These are phyloP conservation scores for Pyrrhoderma lamaoense DNA, from an alignment of 1,284 basidiomycete species.

Conservation along the genomic window DNA sequence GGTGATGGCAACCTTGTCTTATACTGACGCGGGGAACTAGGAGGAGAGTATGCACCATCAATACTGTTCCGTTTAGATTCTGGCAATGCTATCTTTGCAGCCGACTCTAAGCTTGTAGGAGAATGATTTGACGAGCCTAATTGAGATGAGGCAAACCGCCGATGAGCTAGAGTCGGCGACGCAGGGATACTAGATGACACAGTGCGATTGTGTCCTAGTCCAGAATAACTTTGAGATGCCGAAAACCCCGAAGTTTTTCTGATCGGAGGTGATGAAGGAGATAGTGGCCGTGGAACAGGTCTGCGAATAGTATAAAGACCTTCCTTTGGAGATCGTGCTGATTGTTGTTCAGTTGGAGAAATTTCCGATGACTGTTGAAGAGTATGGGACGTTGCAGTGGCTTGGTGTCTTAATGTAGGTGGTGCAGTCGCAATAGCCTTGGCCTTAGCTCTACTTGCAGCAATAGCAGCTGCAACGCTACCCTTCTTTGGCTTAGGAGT, in stretches of 20 bases:
- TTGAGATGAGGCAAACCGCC: conserved; percentile 10
- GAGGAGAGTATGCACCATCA: conserved; percentile 40
- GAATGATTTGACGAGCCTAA: conserved; percentile 3
- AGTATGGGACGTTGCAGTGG: conserved; percentile 55
- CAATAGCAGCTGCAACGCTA: conserved; percentile 74
- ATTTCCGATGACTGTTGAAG: conserved; percentile 36
- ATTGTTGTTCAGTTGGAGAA: conserved; percentile 12
- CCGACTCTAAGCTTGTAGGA: not conserved
- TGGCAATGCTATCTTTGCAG: conserved; percentile 26
- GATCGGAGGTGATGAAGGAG: conserved; percentile 28
- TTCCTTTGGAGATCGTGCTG: conserved; percentile 30
- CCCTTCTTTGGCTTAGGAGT: conserved; percentile 56
- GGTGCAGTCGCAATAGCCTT: conserved; percentile 76
- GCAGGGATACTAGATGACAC: conserved; percentile 7
- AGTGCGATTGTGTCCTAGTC: conserved; percentile 9
- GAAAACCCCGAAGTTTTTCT: conserved; percentile 20
- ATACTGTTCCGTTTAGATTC: conserved; percentile 33
- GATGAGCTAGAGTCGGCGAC: conserved; percentile 7
- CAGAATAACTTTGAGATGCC: conserved; percentile 12
- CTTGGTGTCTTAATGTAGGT: conserved; percentile 68
- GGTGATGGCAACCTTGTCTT: conserved; percentile 12
- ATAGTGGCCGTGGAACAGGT: conserved; percentile 35
- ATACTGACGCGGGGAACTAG: conserved; percentile 20
- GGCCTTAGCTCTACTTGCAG: conserved; percentile 75
- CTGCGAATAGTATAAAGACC: conserved; percentile 37